These are phyloP conservation scores for Ricinus communis DNA, from an alignment of 345 rosid species.

Conservation along the genomic window DNA sequence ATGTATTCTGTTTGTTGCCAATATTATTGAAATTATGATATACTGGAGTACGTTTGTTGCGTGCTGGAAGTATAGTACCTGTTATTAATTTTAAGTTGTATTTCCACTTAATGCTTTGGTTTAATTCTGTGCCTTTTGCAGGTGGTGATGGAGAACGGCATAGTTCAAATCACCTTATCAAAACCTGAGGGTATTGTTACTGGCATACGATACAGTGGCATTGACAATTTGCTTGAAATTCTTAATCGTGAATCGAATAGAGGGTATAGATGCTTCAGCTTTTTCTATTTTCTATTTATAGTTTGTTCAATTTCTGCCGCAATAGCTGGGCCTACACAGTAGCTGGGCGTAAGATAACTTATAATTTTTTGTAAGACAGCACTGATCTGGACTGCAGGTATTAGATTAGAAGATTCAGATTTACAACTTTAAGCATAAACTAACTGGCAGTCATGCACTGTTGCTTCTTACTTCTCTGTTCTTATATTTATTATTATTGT, in stretches of 20 bases:
- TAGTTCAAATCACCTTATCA: conserved; percentile 32
- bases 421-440: not conserved
- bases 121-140: conserved; percentile 11
- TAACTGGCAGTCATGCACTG: not conserved
- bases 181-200: conserved; percentile 35
- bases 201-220: conserved; percentile 29
- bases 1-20: not conserved
- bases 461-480: not conserved
- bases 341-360: no score
- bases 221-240: conserved; percentile 31
- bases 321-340: not conserved
- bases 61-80: not conserved
- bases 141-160: conserved; percentile 38
- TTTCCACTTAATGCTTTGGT: not conserved
- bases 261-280: conserved; percentile 24
- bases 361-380: no score
- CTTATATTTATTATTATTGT: no score
- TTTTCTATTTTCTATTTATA: not conserved
- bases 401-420: conserved; percentile 1
- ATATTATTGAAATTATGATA: not conserved
- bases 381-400: not conserved
- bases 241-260: conserved; percentile 32
- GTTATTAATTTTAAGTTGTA: not conserved
- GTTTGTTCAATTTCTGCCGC: not conserved
- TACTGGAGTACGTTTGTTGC: not conserved